Conservation (phyloP, 2,329 filamentous ascomycete genomes). For the Neonectria sp. region DNA sequence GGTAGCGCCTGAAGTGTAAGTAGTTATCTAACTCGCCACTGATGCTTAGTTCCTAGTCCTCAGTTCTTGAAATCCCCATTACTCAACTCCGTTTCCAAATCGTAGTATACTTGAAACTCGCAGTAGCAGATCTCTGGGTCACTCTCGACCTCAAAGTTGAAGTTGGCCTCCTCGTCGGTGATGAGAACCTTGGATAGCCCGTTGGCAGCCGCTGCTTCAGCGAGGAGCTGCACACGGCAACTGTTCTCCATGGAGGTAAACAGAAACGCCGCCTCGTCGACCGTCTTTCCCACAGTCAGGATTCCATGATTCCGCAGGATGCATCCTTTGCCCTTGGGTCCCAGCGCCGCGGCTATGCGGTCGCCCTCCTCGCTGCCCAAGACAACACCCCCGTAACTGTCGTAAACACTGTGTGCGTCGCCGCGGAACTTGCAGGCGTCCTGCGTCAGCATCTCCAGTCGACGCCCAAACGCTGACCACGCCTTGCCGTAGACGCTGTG, state of each 20-base stretch:
- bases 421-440: conserved; percentile 75
- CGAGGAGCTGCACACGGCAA: conserved; percentile 62
- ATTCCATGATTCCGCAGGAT: conserved; percentile 81
- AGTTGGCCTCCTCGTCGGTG: conserved; percentile 58
- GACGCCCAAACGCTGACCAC: conserved; percentile 74
- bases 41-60: not conserved
- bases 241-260: conserved; percentile 77
- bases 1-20: not conserved
- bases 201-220: conserved; percentile 49
- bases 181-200: conserved; percentile 55
- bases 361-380: conserved; percentile 75
- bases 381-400: conserved; percentile 65
- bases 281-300: conserved; percentile 77
- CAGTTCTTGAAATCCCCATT: conserved; percentile 44
- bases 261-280: conserved; percentile 81
- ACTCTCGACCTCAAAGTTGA: conserved; percentile 50
- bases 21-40: too few species aligned
- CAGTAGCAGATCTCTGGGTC: conserved; percentile 47
- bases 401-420: conserved; percentile 74
- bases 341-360: conserved; percentile 74
- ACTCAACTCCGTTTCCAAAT: conserved; percentile 43
- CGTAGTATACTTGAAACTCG: conserved; percentile 48
- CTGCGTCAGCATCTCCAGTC: conserved; percentile 79
- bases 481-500: conserved; percentile 77
- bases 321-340: conserved; percentile 68